These are phyloP conservation scores for Teratosphaeria gauchensis DNA, from an alignment of 2,329 filamentous ascomycete genomes.

Conservation along the genomic window DNA sequence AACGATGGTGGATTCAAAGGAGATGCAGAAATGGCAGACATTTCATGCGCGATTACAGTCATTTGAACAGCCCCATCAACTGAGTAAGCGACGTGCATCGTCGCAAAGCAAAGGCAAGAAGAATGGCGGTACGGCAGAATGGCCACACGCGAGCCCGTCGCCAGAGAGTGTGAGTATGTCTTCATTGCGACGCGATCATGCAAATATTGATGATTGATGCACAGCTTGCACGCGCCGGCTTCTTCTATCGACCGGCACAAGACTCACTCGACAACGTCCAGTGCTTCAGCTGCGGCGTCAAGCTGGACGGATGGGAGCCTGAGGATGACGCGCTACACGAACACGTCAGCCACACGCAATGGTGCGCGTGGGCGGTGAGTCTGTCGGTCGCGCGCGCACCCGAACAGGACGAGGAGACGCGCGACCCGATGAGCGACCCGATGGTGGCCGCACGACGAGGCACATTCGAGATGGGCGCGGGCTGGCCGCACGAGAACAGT, in stretches of 20 bases:
- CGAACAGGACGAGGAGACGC: slow-evolving; percentile 51
- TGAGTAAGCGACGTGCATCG: slow-evolving; percentile 61
- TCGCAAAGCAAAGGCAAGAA: slow-evolving; percentile 40
- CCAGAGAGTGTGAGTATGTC: slow-evolving; percentile 49
- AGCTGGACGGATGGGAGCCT: slow-evolving; percentile 84
- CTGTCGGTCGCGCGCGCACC: slow-evolving; percentile 32
- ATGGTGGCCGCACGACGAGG: slow-evolving; percentile 69
- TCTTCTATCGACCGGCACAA: slow-evolving; percentile 72
- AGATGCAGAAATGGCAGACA: slow-evolving; percentile 41
- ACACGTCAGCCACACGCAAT: slow-evolving; percentile 70
- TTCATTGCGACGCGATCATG: background rate
- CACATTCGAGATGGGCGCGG: slow-evolving; percentile 60
- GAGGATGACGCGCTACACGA: slow-evolving; percentile 75
- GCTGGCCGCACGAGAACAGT: slow-evolving; percentile 85
- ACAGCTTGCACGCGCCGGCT: slow-evolving; percentile 81
- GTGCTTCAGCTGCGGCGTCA: slow-evolving; percentile 78
- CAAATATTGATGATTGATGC: background rate
- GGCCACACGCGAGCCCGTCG: slow-evolving; percentile 67
- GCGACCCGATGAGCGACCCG: slow-evolving; percentile 59
- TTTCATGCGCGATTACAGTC: slow-evolving; percentile 70
- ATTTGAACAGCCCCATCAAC: slow-evolving; percentile 58
- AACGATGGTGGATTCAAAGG: slow-evolving; percentile 30
- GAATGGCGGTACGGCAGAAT: slow-evolving; percentile 47
- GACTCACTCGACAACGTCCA: slow-evolving; percentile 75
- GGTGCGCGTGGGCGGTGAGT: slow-evolving; percentile 78